Evolutionary conservation across 2,329 filamentous ascomycete genomes (phyloP).

Genomic region (Colletotrichum chlorophyti): DNA sequence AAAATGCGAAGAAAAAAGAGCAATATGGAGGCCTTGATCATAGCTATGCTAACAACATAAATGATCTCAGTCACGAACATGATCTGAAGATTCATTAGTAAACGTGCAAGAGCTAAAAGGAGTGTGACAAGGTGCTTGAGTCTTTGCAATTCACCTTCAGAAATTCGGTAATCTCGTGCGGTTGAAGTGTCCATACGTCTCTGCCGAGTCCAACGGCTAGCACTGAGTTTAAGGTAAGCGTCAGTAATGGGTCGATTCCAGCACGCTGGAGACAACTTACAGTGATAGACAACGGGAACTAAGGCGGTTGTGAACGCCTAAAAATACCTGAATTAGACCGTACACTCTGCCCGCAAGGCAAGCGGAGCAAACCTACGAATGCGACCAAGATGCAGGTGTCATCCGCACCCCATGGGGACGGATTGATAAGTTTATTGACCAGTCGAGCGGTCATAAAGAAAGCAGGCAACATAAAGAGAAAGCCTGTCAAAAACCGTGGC

Average conservation of each 20-base stretch:
- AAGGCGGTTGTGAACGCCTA: background rate
- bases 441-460: background rate
- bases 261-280: background rate
- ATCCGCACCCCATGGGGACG: background rate
- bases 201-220: background rate
- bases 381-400: background rate
- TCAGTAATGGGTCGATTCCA: background rate
- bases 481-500: background rate
- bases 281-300: background rate
- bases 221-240: background rate
- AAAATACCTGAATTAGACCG: background rate
- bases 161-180: conserved; percentile 1
- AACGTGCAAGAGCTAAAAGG: too few species aligned
- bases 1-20: conserved; percentile 38
- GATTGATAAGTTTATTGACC: background rate
- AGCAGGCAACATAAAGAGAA: background rate
- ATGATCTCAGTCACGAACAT: background rate
- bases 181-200: conserved; percentile 8
- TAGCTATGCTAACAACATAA: background rate
- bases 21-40: conserved; percentile 37
- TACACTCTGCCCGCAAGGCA: background rate
- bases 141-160: background rate
- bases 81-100: background rate
- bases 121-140: background rate
- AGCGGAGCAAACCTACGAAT: background rate